These are phyloP conservation scores for Suillus subalutaceus DNA, from an alignment of 768 basidiomycete genomes.

Conservation along the genomic window DNA sequence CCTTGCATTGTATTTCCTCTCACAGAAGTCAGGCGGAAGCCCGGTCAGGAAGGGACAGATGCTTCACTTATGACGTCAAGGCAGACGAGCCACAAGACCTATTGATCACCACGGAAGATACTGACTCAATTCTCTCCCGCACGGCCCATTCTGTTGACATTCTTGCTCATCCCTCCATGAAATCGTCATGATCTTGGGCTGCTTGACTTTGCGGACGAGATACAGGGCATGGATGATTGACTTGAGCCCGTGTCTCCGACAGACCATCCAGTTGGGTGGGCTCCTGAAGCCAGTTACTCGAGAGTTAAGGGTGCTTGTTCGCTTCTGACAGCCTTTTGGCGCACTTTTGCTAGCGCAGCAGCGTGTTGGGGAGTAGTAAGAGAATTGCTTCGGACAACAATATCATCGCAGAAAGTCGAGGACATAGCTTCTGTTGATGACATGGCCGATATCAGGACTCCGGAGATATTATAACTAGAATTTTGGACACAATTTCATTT, in stretches of 20 bases:
- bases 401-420: not conserved
- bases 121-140: too few relatives aligned
- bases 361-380: not conserved
- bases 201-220: not conserved
- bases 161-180: not conserved
- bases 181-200: not conserved
- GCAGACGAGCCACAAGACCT: too few relatives aligned
- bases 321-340: not conserved
- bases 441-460: not conserved
- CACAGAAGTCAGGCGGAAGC: too few relatives aligned
- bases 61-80: too few relatives aligned
- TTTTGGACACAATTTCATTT: not conserved
- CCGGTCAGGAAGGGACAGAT: too few relatives aligned
- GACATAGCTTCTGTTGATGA: not conserved
- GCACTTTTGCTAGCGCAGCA: not conserved
- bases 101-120: too few relatives aligned
- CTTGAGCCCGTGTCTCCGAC: not conserved
- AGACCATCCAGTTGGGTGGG: not conserved
- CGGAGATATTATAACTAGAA: too few relatives aligned
- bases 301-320: not conserved
- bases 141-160: not conserved
- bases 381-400: not conserved
- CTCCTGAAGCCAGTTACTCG: not conserved
- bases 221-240: not conserved
- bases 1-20: too few relatives aligned